Percentiles rank a stretch among this genome's conserved stretches.
These are phyloP conservation scores for Gynochthodes officinalis DNA, from an alignment of 257 asterid species.

Conservation along the genomic window DNA sequence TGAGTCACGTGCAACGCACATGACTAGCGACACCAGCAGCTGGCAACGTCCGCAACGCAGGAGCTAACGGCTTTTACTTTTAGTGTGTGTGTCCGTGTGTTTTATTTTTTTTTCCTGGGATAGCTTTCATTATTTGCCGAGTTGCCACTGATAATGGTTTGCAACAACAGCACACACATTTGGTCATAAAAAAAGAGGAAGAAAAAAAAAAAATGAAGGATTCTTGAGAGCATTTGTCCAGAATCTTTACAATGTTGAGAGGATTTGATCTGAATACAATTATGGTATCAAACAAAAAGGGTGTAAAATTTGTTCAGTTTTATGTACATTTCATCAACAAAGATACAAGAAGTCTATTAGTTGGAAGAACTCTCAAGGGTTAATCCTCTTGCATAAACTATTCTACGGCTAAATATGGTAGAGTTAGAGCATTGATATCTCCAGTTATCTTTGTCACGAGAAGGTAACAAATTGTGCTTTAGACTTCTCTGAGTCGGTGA, in stretches of 20 bases:
- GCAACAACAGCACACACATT: too few relatives aligned
- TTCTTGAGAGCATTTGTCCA: too few relatives aligned
- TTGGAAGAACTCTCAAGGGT: not conserved
- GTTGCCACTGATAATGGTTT: too few relatives aligned
- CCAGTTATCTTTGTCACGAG: not conserved
- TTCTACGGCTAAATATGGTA: not conserved
- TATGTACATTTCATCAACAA: not conserved
- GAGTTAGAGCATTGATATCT: not conserved
- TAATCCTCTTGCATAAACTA: not conserved
- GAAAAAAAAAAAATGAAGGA: too few relatives aligned
- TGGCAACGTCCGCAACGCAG: not conserved
- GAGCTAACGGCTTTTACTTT: too few relatives aligned
- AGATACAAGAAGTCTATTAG: too few relatives aligned
- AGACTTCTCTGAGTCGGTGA: not conserved
- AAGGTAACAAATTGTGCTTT: not conserved
- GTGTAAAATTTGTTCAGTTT: not conserved
- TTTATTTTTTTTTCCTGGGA: not conserved
- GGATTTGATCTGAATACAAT: not conserved
- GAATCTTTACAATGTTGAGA: not conserved
- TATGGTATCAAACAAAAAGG: not conserved
- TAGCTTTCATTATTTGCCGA: not conserved
- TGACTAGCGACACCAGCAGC: constrained; percentile 13
- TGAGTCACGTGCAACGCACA: constrained; percentile 63
- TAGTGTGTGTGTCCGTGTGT: too few relatives aligned
- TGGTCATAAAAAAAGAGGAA: too few relatives aligned